Evolutionary conservation across 768 basidiomycete species (phyloP).

Genomic region (Amanita exitialis): DNA sequence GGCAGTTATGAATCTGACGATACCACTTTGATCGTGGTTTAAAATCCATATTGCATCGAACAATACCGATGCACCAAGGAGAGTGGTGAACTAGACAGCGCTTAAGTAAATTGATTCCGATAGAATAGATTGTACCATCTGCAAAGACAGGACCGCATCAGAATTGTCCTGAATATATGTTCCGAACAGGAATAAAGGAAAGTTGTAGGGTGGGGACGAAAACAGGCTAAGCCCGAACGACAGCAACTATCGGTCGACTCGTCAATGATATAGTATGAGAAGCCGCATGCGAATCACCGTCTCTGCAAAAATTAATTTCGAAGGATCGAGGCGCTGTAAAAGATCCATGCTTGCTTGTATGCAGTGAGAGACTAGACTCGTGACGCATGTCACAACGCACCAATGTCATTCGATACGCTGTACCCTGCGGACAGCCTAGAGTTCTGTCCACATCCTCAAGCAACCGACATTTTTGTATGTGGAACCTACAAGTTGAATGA

Average conservation of each 20-base stretch:
- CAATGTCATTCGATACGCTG: slow-evolving; percentile 43
- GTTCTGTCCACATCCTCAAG: slow-evolving; percentile 67
- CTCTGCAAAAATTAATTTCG: slow-evolving; percentile 53
- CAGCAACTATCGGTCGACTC: slow-evolving; percentile 33
- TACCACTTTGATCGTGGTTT: slow-evolving; percentile 40
- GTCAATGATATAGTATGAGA: not conserved
- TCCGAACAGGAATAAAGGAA: slow-evolving; percentile 79
- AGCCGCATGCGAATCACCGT: slow-evolving; percentile 30
- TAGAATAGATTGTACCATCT: slow-evolving; percentile 33
- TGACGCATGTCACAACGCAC: not conserved
- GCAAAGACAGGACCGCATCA: slow-evolving; percentile 56
- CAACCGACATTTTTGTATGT: slow-evolving; percentile 63
- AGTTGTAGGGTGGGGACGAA: slow-evolving; percentile 58
- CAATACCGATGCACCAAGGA: slow-evolving; percentile 50
- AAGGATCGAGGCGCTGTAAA: slow-evolving; percentile 60
- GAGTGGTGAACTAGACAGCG: slow-evolving; percentile 48
- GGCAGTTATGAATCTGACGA: slow-evolving; percentile 45
- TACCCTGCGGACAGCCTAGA: slow-evolving; percentile 88
- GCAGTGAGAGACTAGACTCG: not conserved
- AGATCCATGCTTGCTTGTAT: slow-evolving; percentile 40
- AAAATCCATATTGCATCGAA: slow-evolving; percentile 69
- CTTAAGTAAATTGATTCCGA: slow-evolving; percentile 1
- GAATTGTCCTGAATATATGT: slow-evolving; percentile 59
- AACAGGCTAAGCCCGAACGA: slow-evolving; percentile 52
- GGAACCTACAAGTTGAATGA: slow-evolving; percentile 80